Evolutionary conservation across 2,329 filamentous ascomycete species (phyloP).

Genomic region (Penicillium sp.): DNA sequence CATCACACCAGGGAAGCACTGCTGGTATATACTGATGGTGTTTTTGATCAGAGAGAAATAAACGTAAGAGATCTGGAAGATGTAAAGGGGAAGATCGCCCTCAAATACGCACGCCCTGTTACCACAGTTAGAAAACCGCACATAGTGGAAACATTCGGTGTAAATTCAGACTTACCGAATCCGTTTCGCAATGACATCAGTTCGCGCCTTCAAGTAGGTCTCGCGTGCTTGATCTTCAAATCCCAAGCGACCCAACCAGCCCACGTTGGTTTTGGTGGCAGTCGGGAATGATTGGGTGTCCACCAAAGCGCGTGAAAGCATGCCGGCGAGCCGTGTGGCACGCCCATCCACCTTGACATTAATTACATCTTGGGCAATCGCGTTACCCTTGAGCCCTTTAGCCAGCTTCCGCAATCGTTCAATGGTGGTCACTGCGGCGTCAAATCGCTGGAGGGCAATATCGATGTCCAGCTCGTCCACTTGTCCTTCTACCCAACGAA

Average conservation of each 20-base stretch:
- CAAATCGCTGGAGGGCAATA: slow-evolving; percentile 87
- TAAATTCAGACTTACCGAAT: slow-evolving; percentile 65
- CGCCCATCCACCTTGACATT: slow-evolving; percentile 88
- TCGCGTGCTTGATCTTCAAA: slow-evolving; percentile 90
- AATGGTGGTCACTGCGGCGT: slow-evolving; percentile 79
- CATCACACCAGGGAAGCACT: slow-evolving; percentile 81
- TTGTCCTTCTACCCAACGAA: slow-evolving; percentile 93
- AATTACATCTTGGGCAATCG: slow-evolving; percentile 88
- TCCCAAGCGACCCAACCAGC: slow-evolving; percentile 82
- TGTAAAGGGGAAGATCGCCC: slow-evolving; percentile 88
- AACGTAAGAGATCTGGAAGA: slow-evolving; percentile 92
- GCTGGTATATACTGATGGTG: slow-evolving; percentile 86
- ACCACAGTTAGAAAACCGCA: slow-evolving; percentile 23
- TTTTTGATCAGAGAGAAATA: slow-evolving; percentile 95
- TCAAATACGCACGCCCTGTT: slow-evolving; percentile 90
- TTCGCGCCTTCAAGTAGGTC: slow-evolving; percentile 80
- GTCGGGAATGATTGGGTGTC: slow-evolving; percentile 76
- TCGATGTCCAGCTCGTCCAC: slow-evolving; percentile 96
- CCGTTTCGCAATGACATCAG: slow-evolving; percentile 76
- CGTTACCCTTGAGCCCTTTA: slow-evolving; percentile 80
- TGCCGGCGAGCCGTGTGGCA: slow-evolving; percentile 73
- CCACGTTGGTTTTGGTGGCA: slow-evolving; percentile 79
- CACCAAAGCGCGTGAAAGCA: slow-evolving; percentile 77
- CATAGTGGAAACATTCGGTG: neutral
- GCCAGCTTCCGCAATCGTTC: slow-evolving; percentile 83